Base-by-base conservation (phyloP, 2,329 filamentous ascomycete species). In the Curvularia sp. region DNA sequence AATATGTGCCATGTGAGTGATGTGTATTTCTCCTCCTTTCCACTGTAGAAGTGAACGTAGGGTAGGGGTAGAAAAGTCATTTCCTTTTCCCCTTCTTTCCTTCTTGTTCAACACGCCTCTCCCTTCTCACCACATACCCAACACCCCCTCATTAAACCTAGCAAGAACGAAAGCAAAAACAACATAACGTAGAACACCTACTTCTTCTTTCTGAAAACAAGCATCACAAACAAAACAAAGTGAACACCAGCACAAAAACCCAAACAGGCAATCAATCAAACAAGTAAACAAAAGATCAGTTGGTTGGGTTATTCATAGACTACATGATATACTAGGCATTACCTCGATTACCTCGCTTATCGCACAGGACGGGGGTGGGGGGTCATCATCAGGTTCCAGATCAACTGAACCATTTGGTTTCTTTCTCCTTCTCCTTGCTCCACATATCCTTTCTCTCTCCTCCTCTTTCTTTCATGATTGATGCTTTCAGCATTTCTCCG, bases 271-370 rank as follows among this genome's bases (percentile, higher is more conserved):
- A 10, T 31, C 30, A 31, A 31, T 31, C 30, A 31, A 12, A 4
- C 30, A 31, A 31, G 9, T 12, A 26, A 15, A 15, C 2, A 26
- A 43, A 15, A 43, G 15, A 43, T 1, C 20, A 43, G 10, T 13
- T 43, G 22, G 1, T 26, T 43, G 10, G 41, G 42, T 26, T 10
- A 35, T 9, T 46, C 43, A 18, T 46, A 46, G 26, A 22, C 26
- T 31, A 46, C 43, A 46, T 46, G n/a, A 46, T 28, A 26, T n/a
- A 30, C 28, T 20, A 42, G 39, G 15, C 43, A 46, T 46, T 46
- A 46, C 43, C 24, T 30, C 43, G 26, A 31, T 46, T 30, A 30
- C 15, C 20, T 2, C 24, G 13, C 5, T 43, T 43, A 10, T 31
- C 41, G 10, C 41, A n/a, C 22, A n/a, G 33, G 13, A n/a, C 9